Conservation (phyloP, 2,329 filamentous ascomycete species). For the Penicillium sp. region DNA sequence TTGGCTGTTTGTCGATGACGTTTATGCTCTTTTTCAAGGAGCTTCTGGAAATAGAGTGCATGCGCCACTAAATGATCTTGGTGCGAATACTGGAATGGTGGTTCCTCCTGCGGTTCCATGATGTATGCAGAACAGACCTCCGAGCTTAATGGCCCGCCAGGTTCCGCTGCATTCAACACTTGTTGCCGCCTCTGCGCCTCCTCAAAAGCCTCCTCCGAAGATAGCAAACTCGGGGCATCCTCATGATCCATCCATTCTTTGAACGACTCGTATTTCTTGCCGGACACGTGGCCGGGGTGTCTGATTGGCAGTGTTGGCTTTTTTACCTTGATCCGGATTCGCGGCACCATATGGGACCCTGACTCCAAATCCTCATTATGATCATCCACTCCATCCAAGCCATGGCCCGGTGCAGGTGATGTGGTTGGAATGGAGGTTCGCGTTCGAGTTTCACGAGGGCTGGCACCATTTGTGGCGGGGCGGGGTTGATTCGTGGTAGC, state of each 20-base stretch:
- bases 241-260: slow-evolving; percentile 65
- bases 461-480: slow-evolving; percentile 22
- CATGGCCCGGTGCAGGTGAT: slow-evolving; percentile 13
- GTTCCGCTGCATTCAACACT: slow-evolving; percentile 70
- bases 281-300: slow-evolving; percentile 52
- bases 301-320: slow-evolving; percentile 52
- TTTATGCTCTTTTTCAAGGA: slow-evolving; percentile 76
- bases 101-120: slow-evolving; percentile 72
- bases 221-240: slow-evolving; percentile 45
- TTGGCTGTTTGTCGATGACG: slow-evolving; percentile 77
- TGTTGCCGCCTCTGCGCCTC: slow-evolving; percentile 71
- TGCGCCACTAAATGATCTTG: slow-evolving; percentile 82
- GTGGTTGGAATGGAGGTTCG: slow-evolving; percentile 27
- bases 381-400: slow-evolving; percentile 11
- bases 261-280: slow-evolving; percentile 52
- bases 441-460: slow-evolving; percentile 25
- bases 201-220: slow-evolving; percentile 61
- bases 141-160: slow-evolving; percentile 72
- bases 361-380: slow-evolving; percentile 21
- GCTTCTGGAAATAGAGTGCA: slow-evolving; percentile 73
- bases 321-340: slow-evolving; percentile 51
- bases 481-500: slow-evolving; percentile 20
- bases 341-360: slow-evolving; percentile 29
- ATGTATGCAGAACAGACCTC: slow-evolving; percentile 70
- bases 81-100: slow-evolving; percentile 78